Evolutionary conservation across 2,329 filamentous ascomycete species (phyloP), one percentile per base, ranked within the genome.

Genomic region (Hymenoscyphus occultus): DNA sequence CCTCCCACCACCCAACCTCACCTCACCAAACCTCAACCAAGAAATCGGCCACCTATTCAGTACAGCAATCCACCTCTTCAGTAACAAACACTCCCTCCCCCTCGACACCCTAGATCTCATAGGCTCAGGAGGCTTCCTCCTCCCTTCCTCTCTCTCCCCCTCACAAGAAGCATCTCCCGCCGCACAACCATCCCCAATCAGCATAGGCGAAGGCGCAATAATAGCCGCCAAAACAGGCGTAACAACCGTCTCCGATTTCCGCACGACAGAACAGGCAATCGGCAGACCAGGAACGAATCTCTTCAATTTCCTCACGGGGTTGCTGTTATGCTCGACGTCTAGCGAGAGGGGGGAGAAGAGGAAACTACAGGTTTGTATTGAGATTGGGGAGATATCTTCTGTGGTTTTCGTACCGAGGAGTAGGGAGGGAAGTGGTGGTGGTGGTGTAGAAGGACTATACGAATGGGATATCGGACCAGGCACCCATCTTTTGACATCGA

Each of bases 381-480:
- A 70, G 3, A 75, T 76, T 39, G 73, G 72, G 6, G 73, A 71
- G 1, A 74, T 74, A 35, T 72, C 72, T 12, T 74, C 72, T 1
- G 70, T 74, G 3, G 73, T 69, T 61, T 74, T 76, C 60, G 71
- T 76, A 9, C 74, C 74, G 10, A 57, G 72, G 4, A 73, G 74
- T 35, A 72, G 71, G n/a, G 67, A 72, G 51, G 73, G 73, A 12
- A 22, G 22, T 22, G 71, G 70, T n/a, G 67, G 71, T 54, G 73
- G 73, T 14, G 74, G 74, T 7, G 71, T 76, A 32, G 74, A 75
- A 45, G 72, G 72, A 12, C 75, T 76, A 72, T 74, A 74, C 39
- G 73, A 76, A 59, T 76, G 74, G 74, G 74, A 76, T 59, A 72
- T 72, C 5, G 74, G 74, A 3, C 74, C 74, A 54, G 74, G 74